phyloP scores from a whole-genome alignment of 441 rosid species.

The Eruca vesicaria region DNA sequence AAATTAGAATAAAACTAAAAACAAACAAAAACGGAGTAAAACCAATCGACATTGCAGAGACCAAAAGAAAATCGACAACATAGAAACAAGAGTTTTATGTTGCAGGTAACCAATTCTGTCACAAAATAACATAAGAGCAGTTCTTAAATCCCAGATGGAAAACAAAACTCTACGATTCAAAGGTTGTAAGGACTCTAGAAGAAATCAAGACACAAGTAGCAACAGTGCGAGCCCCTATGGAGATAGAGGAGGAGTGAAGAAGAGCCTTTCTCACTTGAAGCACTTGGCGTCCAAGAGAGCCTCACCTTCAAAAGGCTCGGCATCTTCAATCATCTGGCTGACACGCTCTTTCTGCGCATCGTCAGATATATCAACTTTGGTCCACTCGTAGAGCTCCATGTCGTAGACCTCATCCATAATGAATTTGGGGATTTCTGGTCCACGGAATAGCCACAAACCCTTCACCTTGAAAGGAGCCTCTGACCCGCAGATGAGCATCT shows the following conservation, averaged over 20 bases:
- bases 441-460: conserved; percentile 93
- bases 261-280: conserved; percentile 58
- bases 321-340: conserved; percentile 85
- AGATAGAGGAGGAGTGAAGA: not conserved
- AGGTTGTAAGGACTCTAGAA: not conserved
- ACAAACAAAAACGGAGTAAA: not conserved
- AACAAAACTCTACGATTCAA: not conserved
- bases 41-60: not conserved
- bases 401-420: conserved; percentile 78
- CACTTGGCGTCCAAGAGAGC: conserved; percentile 91
- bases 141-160: not conserved
- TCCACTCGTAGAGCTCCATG: conserved; percentile 93
- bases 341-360: conserved; percentile 81
- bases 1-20: too few species aligned
- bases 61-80: not conserved
- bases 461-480: conserved; percentile 76
- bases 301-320: conserved; percentile 91
- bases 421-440: conserved; percentile 70
- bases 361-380: conserved; percentile 64
- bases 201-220: not conserved
- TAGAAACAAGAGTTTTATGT: not conserved
- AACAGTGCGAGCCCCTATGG: not conserved
- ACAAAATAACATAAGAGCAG: too few species aligned
- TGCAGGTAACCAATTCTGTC: not conserved
- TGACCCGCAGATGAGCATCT: conserved; percentile 77